A percentile compares a stretch with the other conserved stretches of the same genome.
These are phyloP conservation scores for Diutina ranongensis DNA, from an alignment of 1,139 yeast genomes.

Conservation along the genomic window DNA sequence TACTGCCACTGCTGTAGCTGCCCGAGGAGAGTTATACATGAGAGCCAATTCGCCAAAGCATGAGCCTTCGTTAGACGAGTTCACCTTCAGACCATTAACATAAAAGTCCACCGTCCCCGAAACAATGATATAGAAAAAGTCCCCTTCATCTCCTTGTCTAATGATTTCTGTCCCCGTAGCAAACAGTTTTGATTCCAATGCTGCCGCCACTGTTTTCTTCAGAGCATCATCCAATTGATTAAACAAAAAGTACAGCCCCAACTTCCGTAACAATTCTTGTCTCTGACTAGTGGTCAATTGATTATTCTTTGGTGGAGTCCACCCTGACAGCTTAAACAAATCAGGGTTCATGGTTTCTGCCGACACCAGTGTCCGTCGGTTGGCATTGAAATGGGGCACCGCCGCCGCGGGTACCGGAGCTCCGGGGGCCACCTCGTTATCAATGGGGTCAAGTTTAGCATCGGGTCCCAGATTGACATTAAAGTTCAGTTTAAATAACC, in stretches of 20 bases:
- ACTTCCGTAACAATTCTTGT: constrained; percentile 54
- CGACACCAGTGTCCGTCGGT: constrained; percentile 78
- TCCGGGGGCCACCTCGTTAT: background rate
- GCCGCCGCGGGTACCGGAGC: background rate
- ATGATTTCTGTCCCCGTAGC: constrained; percentile 57
- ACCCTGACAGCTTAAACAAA: constrained; percentile 43
- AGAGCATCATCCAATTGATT: constrained; percentile 65
- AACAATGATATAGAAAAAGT: constrained; percentile 84
- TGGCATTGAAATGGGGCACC: constrained; percentile 60
- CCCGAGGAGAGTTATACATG: constrained; percentile 96
- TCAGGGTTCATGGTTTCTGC: constrained; percentile 66
- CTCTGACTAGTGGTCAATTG: constrained; percentile 49
- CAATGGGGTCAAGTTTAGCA: constrained; percentile 15
- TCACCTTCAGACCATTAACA: constrained; percentile 65
- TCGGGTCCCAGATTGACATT: constrained; percentile 22
- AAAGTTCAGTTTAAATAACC: constrained; percentile 35
- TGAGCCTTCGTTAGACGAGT: constrained; percentile 70
- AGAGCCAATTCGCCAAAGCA: constrained; percentile 95
- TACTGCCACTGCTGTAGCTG: constrained; percentile 82
- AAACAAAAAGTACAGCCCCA: constrained; percentile 75
- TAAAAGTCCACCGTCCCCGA: constrained; percentile 72
- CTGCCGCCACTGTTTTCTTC: constrained; percentile 65
- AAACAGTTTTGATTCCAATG: constrained; percentile 63
- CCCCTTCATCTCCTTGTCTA: constrained; percentile 94
- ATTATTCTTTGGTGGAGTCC: constrained; percentile 67